phyloP scores from a whole-genome alignment of 805 yeast species.

The Yarrowia bubula region DNA sequence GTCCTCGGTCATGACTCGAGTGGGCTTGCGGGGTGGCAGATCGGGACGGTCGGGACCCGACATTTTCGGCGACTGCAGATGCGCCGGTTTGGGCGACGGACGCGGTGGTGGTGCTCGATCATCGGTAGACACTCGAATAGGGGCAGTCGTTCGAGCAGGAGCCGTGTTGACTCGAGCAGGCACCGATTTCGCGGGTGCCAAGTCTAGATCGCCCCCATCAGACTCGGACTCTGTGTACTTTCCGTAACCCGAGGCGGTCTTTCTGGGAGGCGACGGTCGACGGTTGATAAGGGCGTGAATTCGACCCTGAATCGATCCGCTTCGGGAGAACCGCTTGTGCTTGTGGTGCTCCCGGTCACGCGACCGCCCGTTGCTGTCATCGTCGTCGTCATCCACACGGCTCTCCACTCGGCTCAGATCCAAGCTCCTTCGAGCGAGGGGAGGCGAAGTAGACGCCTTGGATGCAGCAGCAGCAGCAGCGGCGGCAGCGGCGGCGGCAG shows the following conservation, averaged over 20 bases:
- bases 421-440: slow-evolving; percentile 1
- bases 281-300: slow-evolving; percentile 38
- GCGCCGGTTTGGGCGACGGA: slow-evolving; percentile 34
- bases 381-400: slow-evolving; percentile 11
- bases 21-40: slow-evolving; percentile 23
- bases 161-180: slow-evolving; percentile 15
- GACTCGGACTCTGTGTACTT: slow-evolving; percentile 52
- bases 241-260: slow-evolving; percentile 82
- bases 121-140: not conserved
- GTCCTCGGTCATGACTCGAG: slow-evolving; percentile 28
- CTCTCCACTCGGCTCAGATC: slow-evolving; percentile 17
- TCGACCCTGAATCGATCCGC: slow-evolving; percentile 41
- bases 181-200: slow-evolving; percentile 1
- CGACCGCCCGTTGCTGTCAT: not conserved
- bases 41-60: slow-evolving; percentile 11
- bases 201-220: slow-evolving; percentile 7
- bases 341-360: slow-evolving; percentile 17
- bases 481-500: not conserved
- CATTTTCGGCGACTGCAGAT: slow-evolving; percentile 33
- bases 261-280: slow-evolving; percentile 46
- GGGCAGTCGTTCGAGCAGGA: not conserved
- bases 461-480: slow-evolving; percentile 8
- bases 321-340: slow-evolving; percentile 34
- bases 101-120: slow-evolving; percentile 25
- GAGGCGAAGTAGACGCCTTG: not conserved